phyloP scores from a whole-genome alignment of 495 filamentous ascomycete genomes.

The Neurospora cerealis region DNA sequence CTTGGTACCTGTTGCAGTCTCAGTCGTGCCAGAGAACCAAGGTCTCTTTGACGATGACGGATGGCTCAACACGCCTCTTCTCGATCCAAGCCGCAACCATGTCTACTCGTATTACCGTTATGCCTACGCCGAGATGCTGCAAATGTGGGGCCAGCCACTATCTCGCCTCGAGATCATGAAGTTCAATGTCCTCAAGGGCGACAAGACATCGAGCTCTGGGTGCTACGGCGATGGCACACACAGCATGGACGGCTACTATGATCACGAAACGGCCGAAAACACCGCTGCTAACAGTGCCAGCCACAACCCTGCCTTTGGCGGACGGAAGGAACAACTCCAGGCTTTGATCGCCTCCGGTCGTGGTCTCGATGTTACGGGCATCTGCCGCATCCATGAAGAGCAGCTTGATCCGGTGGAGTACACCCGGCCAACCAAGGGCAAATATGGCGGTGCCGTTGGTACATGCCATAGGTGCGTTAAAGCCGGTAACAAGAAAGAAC shows the following conservation, averaged over 20 bases:
- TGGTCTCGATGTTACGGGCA: constrained; percentile 49
- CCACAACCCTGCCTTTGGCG: constrained; percentile 17
- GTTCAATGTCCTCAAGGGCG: constrained; percentile 54
- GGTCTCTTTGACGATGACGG: constrained; percentile 69
- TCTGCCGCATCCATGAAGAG: constrained; percentile 47
- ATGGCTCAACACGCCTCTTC: constrained; percentile 54
- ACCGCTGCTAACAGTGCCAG: constrained; percentile 12
- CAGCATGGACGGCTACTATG: constrained; percentile 16
- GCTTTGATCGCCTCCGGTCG: constrained; percentile 28
- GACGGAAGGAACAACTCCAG: constrained; percentile 35
- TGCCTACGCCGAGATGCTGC: constrained; percentile 72
- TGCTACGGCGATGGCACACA: constrained; percentile 10
- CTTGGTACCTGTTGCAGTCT: constrained; percentile 41
- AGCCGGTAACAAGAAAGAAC: constrained; percentile 35
- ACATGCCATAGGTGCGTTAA: constrained; percentile 38
- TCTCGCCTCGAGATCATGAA: constrained; percentile 74
- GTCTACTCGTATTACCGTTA: constrained; percentile 64
- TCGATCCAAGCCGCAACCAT: constrained; percentile 51
- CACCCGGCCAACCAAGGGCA: constrained; percentile 15
- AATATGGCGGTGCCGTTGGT: constrained; percentile 40
- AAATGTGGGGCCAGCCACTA: constrained; percentile 69
- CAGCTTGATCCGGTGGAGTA: constrained; percentile 42
- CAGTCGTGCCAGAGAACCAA: constrained; percentile 62
- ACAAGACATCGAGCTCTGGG: constrained; percentile 16
- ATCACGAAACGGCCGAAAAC: constrained; percentile 17